Percentiles rank a stretch among this genome's conserved stretches.
phyloP scores from a whole-genome alignment of 305 asterid genomes.

The Caryopteris hybrid region DNA sequence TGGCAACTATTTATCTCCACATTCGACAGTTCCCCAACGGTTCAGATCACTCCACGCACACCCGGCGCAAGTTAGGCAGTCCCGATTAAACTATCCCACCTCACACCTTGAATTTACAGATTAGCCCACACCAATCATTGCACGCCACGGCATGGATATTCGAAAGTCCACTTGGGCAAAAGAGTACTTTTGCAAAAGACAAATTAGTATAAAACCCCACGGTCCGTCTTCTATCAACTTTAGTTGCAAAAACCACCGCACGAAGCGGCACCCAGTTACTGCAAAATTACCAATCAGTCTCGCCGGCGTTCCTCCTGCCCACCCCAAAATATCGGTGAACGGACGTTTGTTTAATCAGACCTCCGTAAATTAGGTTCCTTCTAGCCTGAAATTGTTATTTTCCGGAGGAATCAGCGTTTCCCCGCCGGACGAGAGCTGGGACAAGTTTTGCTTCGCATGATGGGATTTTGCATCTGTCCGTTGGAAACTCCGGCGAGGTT shows the following conservation, averaged over 20 bases:
- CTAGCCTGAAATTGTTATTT: not conserved
- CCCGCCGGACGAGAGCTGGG: conserved; percentile 52
- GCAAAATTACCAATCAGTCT: conserved; percentile 18
- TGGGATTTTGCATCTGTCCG: conserved; percentile 95
- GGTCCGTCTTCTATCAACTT: conserved; percentile 35
- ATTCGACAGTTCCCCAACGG: conserved; percentile 31
- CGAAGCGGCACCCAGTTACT: not conserved
- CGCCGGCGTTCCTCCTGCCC: conserved; percentile 20
- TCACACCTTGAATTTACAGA: not conserved
- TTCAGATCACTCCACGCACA: conserved; percentile 30
- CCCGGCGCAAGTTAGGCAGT: conserved; percentile 41
- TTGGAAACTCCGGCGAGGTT: conserved; percentile 91
- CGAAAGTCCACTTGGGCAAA: conserved; percentile 29
- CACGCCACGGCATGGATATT: not conserved
- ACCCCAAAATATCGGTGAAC: not conserved
- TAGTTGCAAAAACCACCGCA: conserved; percentile 41
- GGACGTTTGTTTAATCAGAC: not conserved
- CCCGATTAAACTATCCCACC: conserved; percentile 17
- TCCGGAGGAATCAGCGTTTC: conserved; percentile 10
- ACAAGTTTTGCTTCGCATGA: conserved; percentile 54
- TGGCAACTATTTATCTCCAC: conserved; percentile 47
- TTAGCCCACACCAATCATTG: conserved; percentile 28
- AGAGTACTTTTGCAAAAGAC: conserved; percentile 3
- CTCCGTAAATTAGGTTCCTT: not conserved
- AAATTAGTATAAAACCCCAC: conserved; percentile 43